Base-by-base conservation (phyloP, 768 basidiomycete genomes). In the Podaxis carcinomalis region DNA sequence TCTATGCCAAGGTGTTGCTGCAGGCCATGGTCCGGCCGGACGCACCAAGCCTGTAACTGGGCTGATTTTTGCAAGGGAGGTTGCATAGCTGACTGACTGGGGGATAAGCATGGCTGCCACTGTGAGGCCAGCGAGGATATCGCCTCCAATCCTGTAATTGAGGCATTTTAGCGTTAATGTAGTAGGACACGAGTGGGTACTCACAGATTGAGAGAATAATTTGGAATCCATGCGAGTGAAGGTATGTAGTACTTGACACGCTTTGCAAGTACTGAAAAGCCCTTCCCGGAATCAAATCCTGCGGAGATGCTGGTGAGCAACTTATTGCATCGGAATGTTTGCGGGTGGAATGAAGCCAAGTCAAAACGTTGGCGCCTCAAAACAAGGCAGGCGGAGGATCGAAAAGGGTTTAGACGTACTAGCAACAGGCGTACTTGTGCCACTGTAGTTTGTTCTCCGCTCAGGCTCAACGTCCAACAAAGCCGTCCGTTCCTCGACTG, bases 21-120 rank as follows among this genome's bases (percentile, higher is more conserved):
- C 32, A 39, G 23, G 7, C 21, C 21, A 14, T 51, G 50, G 32
- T 52, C 23, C 36, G 55, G 46, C 36, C 21, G 42, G 13, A 75
- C 89, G 65, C 68, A 92, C 91, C 68, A 98, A 75, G 53, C 95
- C 95, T 47, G 92, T 83, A 2, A 92, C 83, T 11, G 95, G 94
- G 63, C 85, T 90, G 42, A 97, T 76, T 65, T 91, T 86, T 16
- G 95, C 93, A 10, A 98, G 77, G 0, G 93, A 90, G 2, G 90
- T 86, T 6, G 93, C 95, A 68, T 98, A 97, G 71, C 91, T 93
- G 70, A 97, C 90, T 1, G 92, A 91, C 71, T 92, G 88, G 5
- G 92, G 90, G 68, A 92, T 89, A 47, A 92, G 79, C 82, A 92
- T 89, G 54, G 85, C 87, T 19, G 90, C 89, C 7, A 97, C 86